Evolutionary conservation across 257 asterid species (phyloP).

Genomic region (Hygrophila difformis): DNA sequence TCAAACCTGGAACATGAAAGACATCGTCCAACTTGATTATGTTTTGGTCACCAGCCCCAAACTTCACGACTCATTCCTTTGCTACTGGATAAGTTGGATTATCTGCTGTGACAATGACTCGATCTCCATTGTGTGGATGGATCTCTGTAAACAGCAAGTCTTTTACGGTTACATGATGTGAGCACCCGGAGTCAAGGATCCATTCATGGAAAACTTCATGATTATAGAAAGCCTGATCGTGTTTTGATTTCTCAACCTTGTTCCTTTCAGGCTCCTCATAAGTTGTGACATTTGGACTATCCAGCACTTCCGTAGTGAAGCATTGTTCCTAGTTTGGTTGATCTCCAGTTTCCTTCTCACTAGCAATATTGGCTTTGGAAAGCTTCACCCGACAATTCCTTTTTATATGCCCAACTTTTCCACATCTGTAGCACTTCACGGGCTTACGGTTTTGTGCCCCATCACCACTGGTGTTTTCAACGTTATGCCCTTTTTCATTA

Average conservation of each 20-base stretch:
- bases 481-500: neutral
- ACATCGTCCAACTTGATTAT: no score
- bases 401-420: neutral
- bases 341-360: neutral
- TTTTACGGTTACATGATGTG: neutral
- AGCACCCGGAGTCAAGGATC: constrained; percentile 5
- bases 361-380: neutral
- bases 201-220: no score
- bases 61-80: no score
- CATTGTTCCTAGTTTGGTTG: constrained; percentile 11
- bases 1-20: no score
- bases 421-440: neutral
- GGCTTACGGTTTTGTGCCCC: no score
- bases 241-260: no score
- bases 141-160: neutral
- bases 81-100: neutral
- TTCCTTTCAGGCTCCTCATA: no score
- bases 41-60: no score
- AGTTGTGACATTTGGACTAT: no score
- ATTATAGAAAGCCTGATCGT: no score
- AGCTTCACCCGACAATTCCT: no score
- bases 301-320: neutral
- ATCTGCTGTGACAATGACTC: neutral
- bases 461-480: no score
- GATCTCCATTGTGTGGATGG: neutral